A percentile compares a stretch with the other conserved stretches of the same genome.
phyloP scores from a whole-genome alignment of 139 green algal genomes.

The Chlamydomonas incerta region DNA sequence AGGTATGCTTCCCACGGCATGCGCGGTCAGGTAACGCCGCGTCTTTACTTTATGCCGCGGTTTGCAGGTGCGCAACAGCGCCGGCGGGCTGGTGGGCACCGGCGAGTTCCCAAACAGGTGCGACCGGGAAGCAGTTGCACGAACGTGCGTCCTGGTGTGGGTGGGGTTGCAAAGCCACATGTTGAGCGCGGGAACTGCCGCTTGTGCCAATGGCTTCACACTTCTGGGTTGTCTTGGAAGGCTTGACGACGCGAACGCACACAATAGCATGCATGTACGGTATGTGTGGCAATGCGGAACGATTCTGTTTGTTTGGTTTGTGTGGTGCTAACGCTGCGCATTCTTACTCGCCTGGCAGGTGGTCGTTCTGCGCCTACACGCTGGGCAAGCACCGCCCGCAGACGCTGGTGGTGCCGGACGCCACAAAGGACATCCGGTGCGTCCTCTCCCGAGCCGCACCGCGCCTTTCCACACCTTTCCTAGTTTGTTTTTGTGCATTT shows the following conservation, averaged over 20 bases:
- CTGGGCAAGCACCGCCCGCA: constrained; percentile 22
- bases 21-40: too few relatives aligned
- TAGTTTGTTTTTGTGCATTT: not conserved
- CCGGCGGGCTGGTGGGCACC: not conserved
- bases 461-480: not conserved
- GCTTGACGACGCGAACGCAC: too few relatives aligned
- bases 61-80: not conserved
- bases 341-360: not conserved
- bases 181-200: too few relatives aligned
- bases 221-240: too few relatives aligned
- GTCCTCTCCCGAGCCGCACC: not conserved
- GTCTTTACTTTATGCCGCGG: too few relatives aligned
- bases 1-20: too few relatives aligned
- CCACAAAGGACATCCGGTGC: constrained; percentile 1
- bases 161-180: too few relatives aligned
- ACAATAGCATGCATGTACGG: too few relatives aligned
- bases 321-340: not conserved
- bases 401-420: constrained; percentile 26
- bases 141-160: too few relatives aligned
- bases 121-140: too few relatives aligned
- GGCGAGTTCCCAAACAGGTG: constrained; percentile 29
- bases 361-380: constrained; percentile 39
- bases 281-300: too few relatives aligned
- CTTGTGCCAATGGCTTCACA: too few relatives aligned
- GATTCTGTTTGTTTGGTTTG: not conserved